Evolutionary conservation across 225 moss, liverwort and hornwort genomes (phyloP).

Genomic region (Neckera pumila): DNA sequence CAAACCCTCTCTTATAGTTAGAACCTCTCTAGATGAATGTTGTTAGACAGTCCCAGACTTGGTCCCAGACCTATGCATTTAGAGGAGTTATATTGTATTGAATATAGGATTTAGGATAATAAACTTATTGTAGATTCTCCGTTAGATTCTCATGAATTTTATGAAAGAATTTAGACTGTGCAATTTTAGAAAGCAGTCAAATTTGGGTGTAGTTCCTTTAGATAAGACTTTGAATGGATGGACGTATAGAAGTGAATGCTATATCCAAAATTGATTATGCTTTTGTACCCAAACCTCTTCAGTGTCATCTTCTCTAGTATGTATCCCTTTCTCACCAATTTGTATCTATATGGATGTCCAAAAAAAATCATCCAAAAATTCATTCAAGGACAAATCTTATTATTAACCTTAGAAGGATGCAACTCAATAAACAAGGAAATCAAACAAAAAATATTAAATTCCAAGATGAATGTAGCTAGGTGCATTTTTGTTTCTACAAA

Average conservation of each 20-base stretch:
- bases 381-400: background rate
- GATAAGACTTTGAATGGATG: background rate
- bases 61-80: no score
- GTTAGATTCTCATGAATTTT: no score
- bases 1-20: no score
- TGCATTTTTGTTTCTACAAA: background rate
- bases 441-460: background rate
- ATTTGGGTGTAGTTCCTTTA: no score
- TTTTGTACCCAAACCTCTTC: background rate
- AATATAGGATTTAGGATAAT: no score
- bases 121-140: no score
- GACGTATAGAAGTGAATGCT: background rate
- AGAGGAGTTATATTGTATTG: no score
- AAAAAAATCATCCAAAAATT: rapidly evolving
- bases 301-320: background rate
- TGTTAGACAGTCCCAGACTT: no score
- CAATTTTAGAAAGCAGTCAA: no score
- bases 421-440: background rate
- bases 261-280: no score
- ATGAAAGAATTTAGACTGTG: no score
- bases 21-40: no score
- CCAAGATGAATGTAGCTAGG: background rate
- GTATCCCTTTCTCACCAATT: background rate
- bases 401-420: background rate
- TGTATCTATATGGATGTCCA: background rate